These are phyloP conservation scores for Penicillium thymicola DNA, from an alignment of 2,329 filamentous ascomycete species.

Conservation along the genomic window DNA sequence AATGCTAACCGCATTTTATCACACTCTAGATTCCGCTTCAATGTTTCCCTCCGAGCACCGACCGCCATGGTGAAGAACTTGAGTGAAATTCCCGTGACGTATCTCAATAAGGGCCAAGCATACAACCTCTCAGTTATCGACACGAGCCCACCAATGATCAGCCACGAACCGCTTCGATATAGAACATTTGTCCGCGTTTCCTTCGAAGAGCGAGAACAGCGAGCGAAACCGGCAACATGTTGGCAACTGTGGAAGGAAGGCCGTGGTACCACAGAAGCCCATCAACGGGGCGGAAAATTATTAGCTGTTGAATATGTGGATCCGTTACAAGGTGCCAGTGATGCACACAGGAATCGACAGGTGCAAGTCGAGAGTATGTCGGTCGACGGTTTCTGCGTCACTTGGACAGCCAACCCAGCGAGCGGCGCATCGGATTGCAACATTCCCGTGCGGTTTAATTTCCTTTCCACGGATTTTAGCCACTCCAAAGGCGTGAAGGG, in stretches of 20 bases:
- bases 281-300: conserved; percentile 85
- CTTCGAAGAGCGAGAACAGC: conserved; percentile 93
- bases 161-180: conserved; percentile 65
- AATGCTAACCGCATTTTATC: conserved; percentile 14
- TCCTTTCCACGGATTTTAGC: conserved; percentile 96
- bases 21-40: conserved; percentile 71
- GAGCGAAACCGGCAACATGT: conserved; percentile 74
- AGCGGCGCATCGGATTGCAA: conserved; percentile 72
- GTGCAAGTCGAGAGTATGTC: conserved; percentile 72
- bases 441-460: conserved; percentile 93
- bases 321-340: conserved; percentile 53
- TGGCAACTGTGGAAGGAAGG: conserved; percentile 97
- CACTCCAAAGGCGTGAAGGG: conserved; percentile 98
- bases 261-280: conserved; percentile 89
- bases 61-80: conserved; percentile 88
- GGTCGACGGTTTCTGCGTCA: conserved; percentile 90
- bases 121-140: conserved; percentile 85
- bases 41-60: conserved; percentile 84
- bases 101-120: conserved; percentile 94
- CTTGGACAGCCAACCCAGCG: conserved; percentile 70
- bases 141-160: conserved; percentile 61
- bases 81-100: conserved; percentile 94
- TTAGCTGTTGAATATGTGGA: conserved; percentile 94
- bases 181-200: conserved; percentile 92
- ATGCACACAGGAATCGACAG: conserved; percentile 57